Base-by-base conservation (phyloP, 2,329 filamentous ascomycete species). In the Botryotinia narcissicola region DNA sequence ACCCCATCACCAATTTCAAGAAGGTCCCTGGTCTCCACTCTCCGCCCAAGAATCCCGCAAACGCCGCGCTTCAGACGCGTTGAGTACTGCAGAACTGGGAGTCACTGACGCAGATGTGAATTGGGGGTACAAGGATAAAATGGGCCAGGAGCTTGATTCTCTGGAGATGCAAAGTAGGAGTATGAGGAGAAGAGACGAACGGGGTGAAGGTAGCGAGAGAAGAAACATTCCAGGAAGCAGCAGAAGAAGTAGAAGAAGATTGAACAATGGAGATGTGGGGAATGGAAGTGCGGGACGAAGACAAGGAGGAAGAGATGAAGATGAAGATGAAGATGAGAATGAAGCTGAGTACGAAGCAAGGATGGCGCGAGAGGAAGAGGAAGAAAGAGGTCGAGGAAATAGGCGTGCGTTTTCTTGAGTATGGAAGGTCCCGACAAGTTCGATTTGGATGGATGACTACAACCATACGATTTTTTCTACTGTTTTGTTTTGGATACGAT, bases 61-160 rank as follows among this genome's bases (percentile, higher is more conserved):
- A 48, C 29, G 51, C 12, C 59, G 72, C 12, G 48, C 40, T 29
- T 51, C 72, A 18, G 48, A 46, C 9, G 48, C 29, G 6, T 61
- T 37, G 37, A 67, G 32, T 12, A 48, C 1, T 57, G 70, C 10
- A 3, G n/a, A 1, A 16, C 2, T 67, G 6, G 61, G 68, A 3
- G 14, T 67, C 2, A 0, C 25, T 5, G 48, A 16, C 22, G 3
- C 6, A 2, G 29, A 22, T 35, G 1, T 5, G 14, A 9, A 63
- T 22, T 54, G 72, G 72, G 64, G 44, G 5, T 60, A 72, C 40
- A 60, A 40, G 42, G 72, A 73, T 62, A 73, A 73, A 51, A 57
- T 73, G 61, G 51, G 14, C 0, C 10, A 25, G 25, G 72, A 73
- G 42, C 48, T 73, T 14, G 72, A 73, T 32, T 32, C 3, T 42